A percentile compares a stretch with the other conserved stretches of the same genome.
Conservation (phyloP, 176 grass and related monocot species). For the Sorghum bicolor region Sorghum_bicolor_NCBIv3 NC_012876.2:57503001-57503500, state of each 20-base stretch:
- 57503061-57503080: neutral
- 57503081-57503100: neutral
- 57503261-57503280: neutral
- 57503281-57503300: neutral
- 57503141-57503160: neutral
- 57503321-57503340: too few species aligned
- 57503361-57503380: too few species aligned
- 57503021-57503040: neutral
- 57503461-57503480: neutral
- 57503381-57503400: too few species aligned
- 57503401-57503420: too few species aligned
- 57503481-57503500: neutral
- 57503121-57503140: neutral
- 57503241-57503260: neutral
- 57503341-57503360: too few species aligned
- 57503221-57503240: neutral
- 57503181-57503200: neutral
- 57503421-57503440: too few species aligned
- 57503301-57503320: too few species aligned
- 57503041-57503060: slow-evolving; percentile 1
- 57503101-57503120: neutral
- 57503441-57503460: too few species aligned
- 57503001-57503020: neutral
- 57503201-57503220: neutral
- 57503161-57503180: neutral